phyloP scores from a whole-genome alignment of 345 rosid species.

The Eucalyptus polyanthemos region DNA sequence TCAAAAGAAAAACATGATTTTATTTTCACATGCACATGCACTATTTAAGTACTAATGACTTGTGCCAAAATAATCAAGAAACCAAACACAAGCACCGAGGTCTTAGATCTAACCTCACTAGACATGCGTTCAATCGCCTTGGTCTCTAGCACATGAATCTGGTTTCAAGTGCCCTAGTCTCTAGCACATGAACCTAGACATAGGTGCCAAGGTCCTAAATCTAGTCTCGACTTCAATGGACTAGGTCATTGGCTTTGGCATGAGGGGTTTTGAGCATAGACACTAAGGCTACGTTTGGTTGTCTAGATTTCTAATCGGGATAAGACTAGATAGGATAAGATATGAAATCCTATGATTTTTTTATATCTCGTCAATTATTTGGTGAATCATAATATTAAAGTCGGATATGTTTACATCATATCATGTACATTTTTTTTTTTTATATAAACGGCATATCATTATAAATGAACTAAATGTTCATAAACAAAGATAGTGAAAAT shows the following conservation, averaged over 20 bases:
- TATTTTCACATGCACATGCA: neutral
- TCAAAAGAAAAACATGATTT: neutral
- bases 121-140: fast-evolving
- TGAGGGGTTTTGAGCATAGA: fast-evolving
- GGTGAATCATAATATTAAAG: too few relatives aligned
- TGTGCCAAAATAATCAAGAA: fast-evolving
- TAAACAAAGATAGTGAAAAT: too few relatives aligned
- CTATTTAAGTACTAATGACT: neutral
- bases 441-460: too few relatives aligned
- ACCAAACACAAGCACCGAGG: neutral
- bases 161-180: too few relatives aligned
- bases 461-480: too few relatives aligned
- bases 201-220: neutral
- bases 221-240: neutral
- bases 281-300: neutral
- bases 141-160: neutral
- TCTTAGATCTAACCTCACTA: fast-evolving
- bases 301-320: too few relatives aligned
- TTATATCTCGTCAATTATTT: too few relatives aligned
- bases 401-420: too few relatives aligned
- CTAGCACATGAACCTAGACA: neutral
- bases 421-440: too few relatives aligned
- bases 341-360: too few relatives aligned
- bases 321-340: too few relatives aligned
- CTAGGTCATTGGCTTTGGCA: fast-evolving